Evolutionary conservation across 352 stramenopile species (phyloP).

Genomic region (Phytophthora ohioensis): DNA sequence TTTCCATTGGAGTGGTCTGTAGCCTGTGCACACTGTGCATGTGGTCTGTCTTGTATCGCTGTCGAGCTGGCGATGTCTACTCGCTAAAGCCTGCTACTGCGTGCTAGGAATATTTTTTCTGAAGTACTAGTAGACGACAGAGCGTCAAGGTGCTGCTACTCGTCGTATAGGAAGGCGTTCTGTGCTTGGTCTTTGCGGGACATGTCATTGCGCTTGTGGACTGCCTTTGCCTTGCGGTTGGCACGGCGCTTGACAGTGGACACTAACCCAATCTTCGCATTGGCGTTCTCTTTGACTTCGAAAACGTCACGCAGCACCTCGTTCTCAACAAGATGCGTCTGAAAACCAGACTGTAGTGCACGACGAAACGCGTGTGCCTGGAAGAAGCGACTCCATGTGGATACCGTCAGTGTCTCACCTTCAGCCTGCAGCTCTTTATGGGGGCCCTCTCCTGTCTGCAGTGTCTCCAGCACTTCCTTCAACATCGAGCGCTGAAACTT

Average conservation of each 20-base stretch:
- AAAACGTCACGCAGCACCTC: slow-evolving; percentile 68
- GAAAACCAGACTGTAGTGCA: slow-evolving; percentile 62
- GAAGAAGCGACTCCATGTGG: slow-evolving; percentile 73
- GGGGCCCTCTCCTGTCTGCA: slow-evolving; percentile 62
- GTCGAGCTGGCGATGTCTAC: slow-evolving; percentile 8
- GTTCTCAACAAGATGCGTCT: slow-evolving; percentile 69
- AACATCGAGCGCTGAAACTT: slow-evolving; percentile 70
- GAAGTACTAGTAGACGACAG: slow-evolving; percentile 3
- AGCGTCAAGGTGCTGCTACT: slow-evolving; percentile 31
- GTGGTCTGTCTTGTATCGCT: slow-evolving; percentile 12
- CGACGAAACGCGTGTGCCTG: slow-evolving; percentile 70
- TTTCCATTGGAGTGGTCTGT: slow-evolving; percentile 36
- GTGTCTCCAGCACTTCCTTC: slow-evolving; percentile 75
- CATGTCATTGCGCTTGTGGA: slow-evolving; percentile 66
- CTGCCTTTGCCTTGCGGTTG: slow-evolving; percentile 54
- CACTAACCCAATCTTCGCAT: slow-evolving; percentile 57
- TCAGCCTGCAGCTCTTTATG: slow-evolving; percentile 64
- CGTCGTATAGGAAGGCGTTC: slow-evolving; percentile 78
- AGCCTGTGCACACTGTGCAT: slow-evolving; percentile 1
- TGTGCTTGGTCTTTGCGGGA: slow-evolving; percentile 60
- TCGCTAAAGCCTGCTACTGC: background rate
- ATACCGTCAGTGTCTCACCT: slow-evolving; percentile 58
- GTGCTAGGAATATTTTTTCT: no score
- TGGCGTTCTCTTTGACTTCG: slow-evolving; percentile 60
- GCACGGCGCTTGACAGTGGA: slow-evolving; percentile 60